phyloP scores from a whole-genome alignment of 1,139 yeast genomes.

The Pichia sp. region DNA sequence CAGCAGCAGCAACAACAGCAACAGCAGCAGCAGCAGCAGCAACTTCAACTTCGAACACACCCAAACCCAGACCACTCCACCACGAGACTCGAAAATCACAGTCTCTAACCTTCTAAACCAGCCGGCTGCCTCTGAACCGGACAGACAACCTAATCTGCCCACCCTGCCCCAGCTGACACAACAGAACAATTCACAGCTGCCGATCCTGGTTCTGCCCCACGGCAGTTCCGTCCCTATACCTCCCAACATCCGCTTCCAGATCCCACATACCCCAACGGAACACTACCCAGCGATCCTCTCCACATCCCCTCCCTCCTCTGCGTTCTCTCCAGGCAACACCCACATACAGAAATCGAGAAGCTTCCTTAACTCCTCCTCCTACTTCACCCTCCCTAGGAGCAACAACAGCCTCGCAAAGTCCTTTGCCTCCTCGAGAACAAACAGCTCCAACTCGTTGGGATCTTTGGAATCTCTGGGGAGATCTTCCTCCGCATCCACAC shows the following conservation, averaged over 20 bases:
- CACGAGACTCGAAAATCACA: background rate
- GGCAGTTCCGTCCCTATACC: conserved; percentile 25
- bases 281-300: background rate
- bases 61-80: too few relatives aligned
- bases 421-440: conserved; percentile 28
- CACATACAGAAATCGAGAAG: background rate
- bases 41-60: too few relatives aligned
- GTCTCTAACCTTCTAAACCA: background rate
- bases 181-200: background rate
- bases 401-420: conserved; percentile 19
- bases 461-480: conserved; percentile 27
- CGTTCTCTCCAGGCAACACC: background rate
- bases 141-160: too few relatives aligned
- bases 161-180: background rate
- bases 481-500: conserved; percentile 29
- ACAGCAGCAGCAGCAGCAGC: too few relatives aligned
- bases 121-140: too few relatives aligned
- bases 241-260: conserved; percentile 23
- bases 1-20: too few relatives aligned
- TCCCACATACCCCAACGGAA: conserved; percentile 9
- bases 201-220: conserved; percentile 28
- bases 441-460: conserved; percentile 28
- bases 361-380: background rate
- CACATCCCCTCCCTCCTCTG: background rate
- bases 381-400: conserved; percentile 3